phyloP scores from a whole-genome alignment of 2,329 filamentous ascomycete species.

The Pseudonectria buxi region DNA sequence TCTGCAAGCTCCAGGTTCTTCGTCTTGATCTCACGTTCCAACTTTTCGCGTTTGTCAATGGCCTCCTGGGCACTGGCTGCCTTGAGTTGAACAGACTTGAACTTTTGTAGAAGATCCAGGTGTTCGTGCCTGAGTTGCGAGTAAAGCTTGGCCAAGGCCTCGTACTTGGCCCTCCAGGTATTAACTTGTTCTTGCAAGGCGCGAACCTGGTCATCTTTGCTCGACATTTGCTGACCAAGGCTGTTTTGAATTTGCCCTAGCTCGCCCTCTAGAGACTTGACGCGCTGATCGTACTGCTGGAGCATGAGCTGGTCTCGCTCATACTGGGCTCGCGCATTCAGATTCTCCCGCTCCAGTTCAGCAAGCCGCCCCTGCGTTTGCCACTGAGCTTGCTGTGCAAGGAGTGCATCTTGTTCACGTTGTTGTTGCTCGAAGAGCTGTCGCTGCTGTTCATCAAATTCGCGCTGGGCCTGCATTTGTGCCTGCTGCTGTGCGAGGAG shows the following conservation, averaged over 20 bases:
- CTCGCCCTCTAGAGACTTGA: slow-evolving; percentile 88
- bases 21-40: slow-evolving; percentile 96
- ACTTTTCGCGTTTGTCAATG: slow-evolving; percentile 87
- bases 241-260: slow-evolving; percentile 75
- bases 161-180: slow-evolving; percentile 95
- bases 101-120: slow-evolving; percentile 88
- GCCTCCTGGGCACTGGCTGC: slow-evolving; percentile 95
- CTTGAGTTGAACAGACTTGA: slow-evolving; percentile 93
- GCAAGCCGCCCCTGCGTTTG: slow-evolving; percentile 95
- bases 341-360: slow-evolving; percentile 89
- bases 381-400: slow-evolving; percentile 82
- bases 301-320: slow-evolving; percentile 96
- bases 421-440: slow-evolving; percentile 82
- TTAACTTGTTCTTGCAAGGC: slow-evolving; percentile 95
- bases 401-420: slow-evolving; percentile 80
- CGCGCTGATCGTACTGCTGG: slow-evolving; percentile 89
- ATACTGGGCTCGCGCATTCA: slow-evolving; percentile 90
- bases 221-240: slow-evolving; percentile 75
- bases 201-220: slow-evolving; percentile 90
- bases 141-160: slow-evolving; percentile 92
- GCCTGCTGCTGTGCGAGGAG: slow-evolving; percentile 76
- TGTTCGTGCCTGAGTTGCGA: slow-evolving; percentile 94
- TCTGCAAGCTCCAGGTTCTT: slow-evolving; percentile 98
- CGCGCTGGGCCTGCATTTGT: slow-evolving; percentile 76
- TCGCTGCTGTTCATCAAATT: slow-evolving; percentile 96